Evolutionary conservation across 768 basidiomycete species (phyloP).

Genomic region (Filobasidium floriforme): DNA sequence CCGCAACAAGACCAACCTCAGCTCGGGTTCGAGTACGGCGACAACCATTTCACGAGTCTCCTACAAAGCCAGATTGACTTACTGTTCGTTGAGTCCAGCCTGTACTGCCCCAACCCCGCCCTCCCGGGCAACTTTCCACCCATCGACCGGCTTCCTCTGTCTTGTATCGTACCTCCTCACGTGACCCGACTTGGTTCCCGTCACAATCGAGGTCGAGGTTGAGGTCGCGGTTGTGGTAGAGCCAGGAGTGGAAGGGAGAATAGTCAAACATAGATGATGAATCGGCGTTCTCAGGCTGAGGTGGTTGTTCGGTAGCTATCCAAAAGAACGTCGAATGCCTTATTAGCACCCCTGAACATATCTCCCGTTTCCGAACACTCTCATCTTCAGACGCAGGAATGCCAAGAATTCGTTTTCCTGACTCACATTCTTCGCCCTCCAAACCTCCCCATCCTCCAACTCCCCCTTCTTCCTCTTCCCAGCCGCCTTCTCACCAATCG

Average conservation of each 20-base stretch:
- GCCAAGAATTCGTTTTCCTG: not conserved
- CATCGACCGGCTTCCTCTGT: slow-evolving; percentile 36
- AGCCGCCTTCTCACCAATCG: not conserved
- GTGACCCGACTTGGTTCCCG: slow-evolving; percentile 40
- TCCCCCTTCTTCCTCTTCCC: slow-evolving; percentile 36
- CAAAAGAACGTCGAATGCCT: not conserved
- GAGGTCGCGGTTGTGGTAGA: slow-evolving; percentile 7
- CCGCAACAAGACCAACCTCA: too few relatives aligned
- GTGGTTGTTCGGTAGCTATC: slow-evolving; percentile 37
- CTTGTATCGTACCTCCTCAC: slow-evolving; percentile 41
- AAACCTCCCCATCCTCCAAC: slow-evolving; percentile 36
- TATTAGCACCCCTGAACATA: too few relatives aligned
- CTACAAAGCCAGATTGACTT: too few relatives aligned
- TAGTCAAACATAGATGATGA: slow-evolving; percentile 37
- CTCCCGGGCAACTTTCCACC: slow-evolving; percentile 42
- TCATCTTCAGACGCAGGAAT: too few relatives aligned
- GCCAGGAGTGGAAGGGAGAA: slow-evolving; percentile 20
- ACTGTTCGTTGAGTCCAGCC: slow-evolving; percentile 34
- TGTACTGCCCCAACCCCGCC: slow-evolving; percentile 35
- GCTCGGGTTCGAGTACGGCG: too few relatives aligned
- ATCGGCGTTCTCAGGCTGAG: slow-evolving; percentile 37
- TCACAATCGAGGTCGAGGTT: slow-evolving; percentile 28
- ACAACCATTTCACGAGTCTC: too few relatives aligned
- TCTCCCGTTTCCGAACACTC: too few relatives aligned
- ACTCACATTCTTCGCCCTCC: slow-evolving; percentile 44